phyloP scores from a whole-genome alignment of 768 basidiomycete species.

The Macrolepiota albuminosa region DNA sequence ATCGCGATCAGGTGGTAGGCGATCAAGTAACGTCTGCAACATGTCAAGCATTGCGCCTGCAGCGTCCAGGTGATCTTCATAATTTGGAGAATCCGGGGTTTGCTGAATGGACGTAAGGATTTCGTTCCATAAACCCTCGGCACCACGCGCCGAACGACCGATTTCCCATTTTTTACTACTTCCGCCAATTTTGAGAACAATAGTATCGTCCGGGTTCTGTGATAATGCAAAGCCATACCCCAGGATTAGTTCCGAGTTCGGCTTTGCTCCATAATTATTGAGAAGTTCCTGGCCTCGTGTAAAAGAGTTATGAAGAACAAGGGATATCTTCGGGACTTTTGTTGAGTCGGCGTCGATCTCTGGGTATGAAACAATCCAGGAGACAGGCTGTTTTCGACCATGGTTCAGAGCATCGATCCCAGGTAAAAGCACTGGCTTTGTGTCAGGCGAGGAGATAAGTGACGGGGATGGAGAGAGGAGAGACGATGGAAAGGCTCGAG shows the following conservation, averaged over 20 bases:
- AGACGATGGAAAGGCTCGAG: conserved; percentile 86
- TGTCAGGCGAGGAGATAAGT: conserved; percentile 42
- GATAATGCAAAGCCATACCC: conserved; percentile 87
- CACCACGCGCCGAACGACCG: conserved; percentile 50
- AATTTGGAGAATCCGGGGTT: conserved; percentile 25
- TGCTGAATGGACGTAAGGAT: conserved; percentile 32
- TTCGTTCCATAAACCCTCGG: conserved; percentile 58
- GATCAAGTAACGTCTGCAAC: conserved; percentile 46
- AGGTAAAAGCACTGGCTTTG: conserved; percentile 79
- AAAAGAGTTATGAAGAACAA: conserved; percentile 49
- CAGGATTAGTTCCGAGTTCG: conserved; percentile 85
- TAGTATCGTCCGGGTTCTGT: conserved; percentile 82
- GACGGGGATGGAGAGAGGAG: conserved; percentile 58
- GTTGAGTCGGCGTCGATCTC: conserved; percentile 15
- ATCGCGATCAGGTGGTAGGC: conserved; percentile 35
- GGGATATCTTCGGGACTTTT: conserved; percentile 43
- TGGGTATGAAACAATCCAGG: conserved; percentile 64
- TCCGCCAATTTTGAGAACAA: conserved; percentile 73
- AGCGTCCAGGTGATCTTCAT: conserved; percentile 67
- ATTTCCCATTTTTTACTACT: conserved; percentile 54
- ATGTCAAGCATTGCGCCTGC: conserved; percentile 64
- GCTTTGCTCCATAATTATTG: conserved; percentile 92
- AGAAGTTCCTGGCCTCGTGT: conserved; percentile 54
- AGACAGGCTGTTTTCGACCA: conserved; percentile 70
- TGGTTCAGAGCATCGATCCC: conserved; percentile 89